Percentiles rank a stretch among this genome's conserved stretches.
phyloP scores from a whole-genome alignment of 2,329 filamentous ascomycete species.

The Aspergillus sojae region DNA sequence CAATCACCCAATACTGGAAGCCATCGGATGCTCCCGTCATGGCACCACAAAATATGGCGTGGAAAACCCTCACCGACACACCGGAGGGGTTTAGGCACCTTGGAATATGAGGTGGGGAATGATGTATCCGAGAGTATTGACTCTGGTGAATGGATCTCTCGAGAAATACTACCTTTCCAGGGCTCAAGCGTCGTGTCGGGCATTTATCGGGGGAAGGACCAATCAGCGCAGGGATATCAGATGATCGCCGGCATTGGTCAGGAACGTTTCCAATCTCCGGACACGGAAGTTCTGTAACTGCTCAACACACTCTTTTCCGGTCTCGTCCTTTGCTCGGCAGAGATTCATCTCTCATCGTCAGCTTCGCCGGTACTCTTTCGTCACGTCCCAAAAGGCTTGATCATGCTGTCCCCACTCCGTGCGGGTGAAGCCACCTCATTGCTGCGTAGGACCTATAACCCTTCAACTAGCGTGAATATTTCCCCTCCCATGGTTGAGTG shows the following conservation, averaged over 20 bases:
- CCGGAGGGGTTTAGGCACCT: not conserved
- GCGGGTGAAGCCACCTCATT: not conserved
- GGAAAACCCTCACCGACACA: not conserved
- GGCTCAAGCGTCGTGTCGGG: slow-evolving; percentile 19
- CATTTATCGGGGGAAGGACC: slow-evolving; percentile 32
- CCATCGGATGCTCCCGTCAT: not conserved
- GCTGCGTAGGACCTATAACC: not conserved
- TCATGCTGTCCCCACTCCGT: not conserved
- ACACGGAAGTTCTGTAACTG: not conserved
- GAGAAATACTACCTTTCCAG: not conserved
- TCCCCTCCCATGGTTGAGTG: not conserved
- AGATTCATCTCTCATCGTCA: not conserved
- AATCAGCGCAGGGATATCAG: slow-evolving; percentile 22
- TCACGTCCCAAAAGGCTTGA: not conserved
- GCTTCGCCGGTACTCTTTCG: not conserved
- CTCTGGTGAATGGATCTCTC: no score
- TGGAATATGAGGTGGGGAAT: not conserved
- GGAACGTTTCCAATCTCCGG: not conserved
- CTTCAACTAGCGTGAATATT: not conserved
- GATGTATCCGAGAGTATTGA: not conserved
- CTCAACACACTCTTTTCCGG: not conserved
- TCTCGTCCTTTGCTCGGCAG: not conserved
- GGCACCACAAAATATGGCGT: not conserved
- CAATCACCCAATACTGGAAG: not conserved
- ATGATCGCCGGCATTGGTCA: slow-evolving; percentile 17